These are phyloP conservation scores for Lipomyces spencermartinsiae DNA, from an alignment of 805 yeast species.

Conservation along the genomic window DNA sequence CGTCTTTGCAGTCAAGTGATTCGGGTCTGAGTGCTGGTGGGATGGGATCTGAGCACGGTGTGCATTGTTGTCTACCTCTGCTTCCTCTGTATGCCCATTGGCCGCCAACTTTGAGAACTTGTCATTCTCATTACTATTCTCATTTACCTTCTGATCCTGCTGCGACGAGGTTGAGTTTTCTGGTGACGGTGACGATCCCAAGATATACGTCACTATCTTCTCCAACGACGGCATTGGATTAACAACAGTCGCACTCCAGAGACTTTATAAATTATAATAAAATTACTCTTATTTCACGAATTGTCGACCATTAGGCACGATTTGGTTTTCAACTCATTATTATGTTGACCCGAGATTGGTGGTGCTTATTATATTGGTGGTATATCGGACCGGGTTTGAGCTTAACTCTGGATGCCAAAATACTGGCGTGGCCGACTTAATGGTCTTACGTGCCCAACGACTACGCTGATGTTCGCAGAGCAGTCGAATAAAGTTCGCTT, in stretches of 20 bases:
- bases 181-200: slow-evolving; percentile 16
- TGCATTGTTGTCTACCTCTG: not conserved
- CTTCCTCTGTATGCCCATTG: not conserved
- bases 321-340: not conserved
- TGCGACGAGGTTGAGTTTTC: not conserved
- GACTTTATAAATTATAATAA: not conserved
- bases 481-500: not conserved
- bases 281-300: not conserved
- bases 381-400: not conserved
- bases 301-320: not conserved
- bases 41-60: not conserved
- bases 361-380: not conserved
- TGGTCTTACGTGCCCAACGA: too few relatives aligned
- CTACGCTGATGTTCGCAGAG: not conserved
- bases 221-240: slow-evolving; percentile 24
- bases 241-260: not conserved
- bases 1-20: not conserved
- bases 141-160: not conserved
- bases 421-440: too few relatives aligned
- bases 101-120: too few relatives aligned
- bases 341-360: not conserved
- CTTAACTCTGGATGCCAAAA: too few relatives aligned
- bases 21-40: too few relatives aligned
- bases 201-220: slow-evolving; percentile 18
- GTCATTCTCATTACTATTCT: not conserved